Conservation (phyloP, 106 monocot genomes). For the Dendrobium catenatum region DNA sequence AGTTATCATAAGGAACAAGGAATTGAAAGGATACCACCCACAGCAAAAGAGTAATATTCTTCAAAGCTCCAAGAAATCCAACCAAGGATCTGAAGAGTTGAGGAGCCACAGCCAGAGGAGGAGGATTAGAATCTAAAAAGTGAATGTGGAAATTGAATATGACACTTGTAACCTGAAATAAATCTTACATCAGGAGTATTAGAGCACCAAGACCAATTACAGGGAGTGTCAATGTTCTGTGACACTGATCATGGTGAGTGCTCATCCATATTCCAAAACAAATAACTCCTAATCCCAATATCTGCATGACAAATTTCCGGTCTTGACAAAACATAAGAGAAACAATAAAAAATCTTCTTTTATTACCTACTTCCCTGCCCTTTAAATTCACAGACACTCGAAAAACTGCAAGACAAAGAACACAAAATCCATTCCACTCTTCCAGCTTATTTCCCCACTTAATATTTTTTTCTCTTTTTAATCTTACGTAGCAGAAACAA, state of each 20-base stretch:
- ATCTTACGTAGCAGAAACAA: background rate
- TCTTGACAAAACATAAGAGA: background rate
- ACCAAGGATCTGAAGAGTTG: conserved; percentile 71
- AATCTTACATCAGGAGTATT: conserved; percentile 70
- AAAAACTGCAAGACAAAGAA: background rate
- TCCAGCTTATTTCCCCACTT: background rate
- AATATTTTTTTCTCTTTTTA: background rate
- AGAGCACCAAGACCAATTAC: conserved; percentile 80
- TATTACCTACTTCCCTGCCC: background rate
- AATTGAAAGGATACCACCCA: conserved; percentile 87
- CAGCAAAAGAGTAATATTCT: conserved; percentile 50
- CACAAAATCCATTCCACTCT: background rate
- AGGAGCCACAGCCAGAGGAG: conserved; percentile 4
- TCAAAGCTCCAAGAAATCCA: conserved; percentile 83
- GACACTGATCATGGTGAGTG: conserved; percentile 78
- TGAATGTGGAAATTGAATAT: background rate
- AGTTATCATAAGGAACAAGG: background rate
- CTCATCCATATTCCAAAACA: conserved; percentile 96
- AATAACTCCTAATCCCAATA: conserved; percentile 63
- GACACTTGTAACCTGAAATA: background rate
- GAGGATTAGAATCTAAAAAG: background rate
- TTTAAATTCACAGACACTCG: background rate
- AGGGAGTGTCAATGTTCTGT: conserved; percentile 71
- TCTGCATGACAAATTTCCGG: conserved; percentile 25
- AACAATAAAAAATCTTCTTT: background rate